Evolutionary conservation across 345 rosid species (phyloP).

Genomic region (Dipteronia sinensis): DNA sequence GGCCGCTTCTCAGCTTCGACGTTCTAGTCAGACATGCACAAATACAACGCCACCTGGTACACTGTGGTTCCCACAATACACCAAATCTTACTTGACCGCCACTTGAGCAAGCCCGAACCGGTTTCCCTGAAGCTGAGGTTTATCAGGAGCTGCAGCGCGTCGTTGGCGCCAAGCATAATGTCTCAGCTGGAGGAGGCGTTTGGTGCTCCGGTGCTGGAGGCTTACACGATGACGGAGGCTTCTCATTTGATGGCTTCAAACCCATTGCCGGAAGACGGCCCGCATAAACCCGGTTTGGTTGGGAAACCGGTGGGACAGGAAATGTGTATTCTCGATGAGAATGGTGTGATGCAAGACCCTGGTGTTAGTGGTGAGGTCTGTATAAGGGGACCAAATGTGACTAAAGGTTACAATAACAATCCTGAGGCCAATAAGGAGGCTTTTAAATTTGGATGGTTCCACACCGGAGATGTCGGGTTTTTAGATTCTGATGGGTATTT

Average conservation of each 20-base stretch:
- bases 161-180: slow-evolving; percentile 62
- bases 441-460: slow-evolving; percentile 92
- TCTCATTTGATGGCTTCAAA: slow-evolving; percentile 68
- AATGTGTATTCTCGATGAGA: slow-evolving; percentile 53
- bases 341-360: slow-evolving; percentile 42
- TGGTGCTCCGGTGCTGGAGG: slow-evolving; percentile 70
- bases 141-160: slow-evolving; percentile 76
- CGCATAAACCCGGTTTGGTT: slow-evolving; percentile 63
- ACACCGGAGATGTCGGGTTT: slow-evolving; percentile 81
- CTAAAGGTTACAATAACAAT: slow-evolving; percentile 87
- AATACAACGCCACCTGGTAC: slow-evolving; percentile 65
- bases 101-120: slow-evolving; percentile 55
- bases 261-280: slow-evolving; percentile 62
- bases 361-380: slow-evolving; percentile 59
- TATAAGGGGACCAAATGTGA: slow-evolving; percentile 84
- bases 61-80: slow-evolving; percentile 77
- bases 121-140: slow-evolving; percentile 57
- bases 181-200: slow-evolving; percentile 58
- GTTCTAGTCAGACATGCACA: slow-evolving; percentile 63
- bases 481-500: slow-evolving; percentile 83
- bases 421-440: slow-evolving; percentile 83
- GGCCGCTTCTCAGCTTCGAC: slow-evolving; percentile 73
- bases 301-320: slow-evolving; percentile 69
- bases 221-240: slow-evolving; percentile 83
- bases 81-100: slow-evolving; percentile 69